Base-by-base conservation (phyloP, 495 filamentous ascomycete genomes). In the Talaromyces proteolyticus region DNA sequence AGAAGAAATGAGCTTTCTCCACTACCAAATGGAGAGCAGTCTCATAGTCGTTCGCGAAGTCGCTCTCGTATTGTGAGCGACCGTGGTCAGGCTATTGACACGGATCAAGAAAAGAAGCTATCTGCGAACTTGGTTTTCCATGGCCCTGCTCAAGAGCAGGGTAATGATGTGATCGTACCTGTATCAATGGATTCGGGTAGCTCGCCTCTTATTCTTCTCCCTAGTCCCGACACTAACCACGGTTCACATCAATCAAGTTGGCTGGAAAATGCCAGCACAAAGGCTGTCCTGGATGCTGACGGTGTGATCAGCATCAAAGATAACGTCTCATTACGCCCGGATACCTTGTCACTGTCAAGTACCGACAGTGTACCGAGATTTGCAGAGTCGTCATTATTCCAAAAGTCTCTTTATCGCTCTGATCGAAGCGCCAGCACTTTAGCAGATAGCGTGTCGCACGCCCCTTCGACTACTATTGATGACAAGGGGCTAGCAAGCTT, bases 181-280 rank as follows among this genome's bases (percentile, higher is more conserved):
- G 12, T 24, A 34, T 25, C 20, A 14, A 36, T 6, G 20, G 7
- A 23, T 11, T 17, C 16, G 12, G 19, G 10, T 6, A 16, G 17
- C 16, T 10, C n/a, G 25, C 37, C 47, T 16, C 12, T 49, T 4
- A 6, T 49, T 11, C 37, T 49, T 0, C 39, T 49, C 57, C 59
- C 14, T 34, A 61, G 12, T 11, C 60, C 3, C 54, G 57, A 34
- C 43, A 44, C 18, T 54, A 51, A 37, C 54, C 53, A 5, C 61
- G 63, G 11, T 51, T 56, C 10, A 56, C 59, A 16, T 69, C 68
- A 20, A 2, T 12, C 12, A 39, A 46, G 24, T 18, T 29, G 23
- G 20, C 26, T 16, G 50, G n/a, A 40, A 42, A 52, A 52, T 2
- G 68, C 61, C 6, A 74, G 70, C 48, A 74, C 63, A 6, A 64